A percentile compares a stretch with the other conserved stretches of the same genome.
phyloP scores from a whole-genome alignment of 2,329 filamentous ascomycete genomes.

The Tolypocladium cylindrosporum region DNA sequence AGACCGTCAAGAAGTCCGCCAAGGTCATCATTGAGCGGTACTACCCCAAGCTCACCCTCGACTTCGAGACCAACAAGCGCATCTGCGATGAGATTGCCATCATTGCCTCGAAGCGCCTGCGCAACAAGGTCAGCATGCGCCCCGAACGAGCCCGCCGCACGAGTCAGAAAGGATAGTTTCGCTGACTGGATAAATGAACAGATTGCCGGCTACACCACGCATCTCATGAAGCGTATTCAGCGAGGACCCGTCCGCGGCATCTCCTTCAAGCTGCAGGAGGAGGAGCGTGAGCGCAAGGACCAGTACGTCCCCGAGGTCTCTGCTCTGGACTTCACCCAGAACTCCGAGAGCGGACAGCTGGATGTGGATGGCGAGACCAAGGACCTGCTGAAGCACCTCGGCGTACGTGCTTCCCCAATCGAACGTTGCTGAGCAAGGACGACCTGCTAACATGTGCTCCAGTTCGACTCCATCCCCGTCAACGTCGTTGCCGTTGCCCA shows the following conservation, averaged over 20 bases:
- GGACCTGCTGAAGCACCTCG: conserved; percentile 96
- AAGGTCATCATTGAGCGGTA: conserved; percentile 99
- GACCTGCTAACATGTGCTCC: conserved; percentile 17
- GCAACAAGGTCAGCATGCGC: conserved; percentile 75
- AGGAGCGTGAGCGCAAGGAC: conserved; percentile 99
- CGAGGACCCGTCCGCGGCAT: conserved; percentile 98
- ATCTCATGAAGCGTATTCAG: conserved; percentile 99
- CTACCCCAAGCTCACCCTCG: conserved; percentile 95
- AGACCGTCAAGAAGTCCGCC: conserved; percentile 69
- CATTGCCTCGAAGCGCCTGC: conserved; percentile 96
- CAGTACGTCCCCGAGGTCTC: conserved; percentile 99
- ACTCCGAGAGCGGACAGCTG: conserved; percentile 75
- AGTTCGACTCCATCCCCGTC: conserved; percentile 98
- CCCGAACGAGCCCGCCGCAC: background rate
- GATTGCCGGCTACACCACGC: conserved; percentile 98
- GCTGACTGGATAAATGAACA: conserved; percentile 22
- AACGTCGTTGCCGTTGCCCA: conserved; percentile 88
- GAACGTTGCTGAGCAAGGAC: background rate
- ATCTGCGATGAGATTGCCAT: conserved; percentile 99
- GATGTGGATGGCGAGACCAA: conserved; percentile 97
- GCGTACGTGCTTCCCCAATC: conserved; percentile 56
- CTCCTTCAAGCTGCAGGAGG: conserved; percentile 99
- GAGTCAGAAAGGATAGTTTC: background rate
- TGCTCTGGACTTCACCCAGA: conserved; percentile 95
- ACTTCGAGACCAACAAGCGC: conserved; percentile 99